Conservation (phyloP, 2,329 filamentous ascomycete species). For the Arachnomyces sp. region DNA sequence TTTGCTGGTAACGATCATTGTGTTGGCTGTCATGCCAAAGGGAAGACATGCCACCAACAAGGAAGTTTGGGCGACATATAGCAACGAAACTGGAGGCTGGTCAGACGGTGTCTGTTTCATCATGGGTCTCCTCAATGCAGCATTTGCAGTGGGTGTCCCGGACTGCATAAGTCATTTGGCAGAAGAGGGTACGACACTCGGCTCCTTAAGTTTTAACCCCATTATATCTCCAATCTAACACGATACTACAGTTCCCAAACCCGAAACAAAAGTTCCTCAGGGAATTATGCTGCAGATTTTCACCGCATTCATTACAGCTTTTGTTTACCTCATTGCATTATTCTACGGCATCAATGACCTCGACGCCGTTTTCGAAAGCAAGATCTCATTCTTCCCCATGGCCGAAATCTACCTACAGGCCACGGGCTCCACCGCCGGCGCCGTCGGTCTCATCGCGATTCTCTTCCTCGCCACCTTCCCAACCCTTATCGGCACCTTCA, state of each 20-base stretch:
- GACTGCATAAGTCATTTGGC: slow-evolving; percentile 57
- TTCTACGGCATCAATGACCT: slow-evolving; percentile 56
- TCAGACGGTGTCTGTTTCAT: slow-evolving; percentile 41
- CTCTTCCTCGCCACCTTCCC: slow-evolving; percentile 47
- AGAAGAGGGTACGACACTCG: slow-evolving; percentile 40
- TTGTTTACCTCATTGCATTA: slow-evolving; percentile 45
- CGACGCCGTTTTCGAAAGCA: slow-evolving; percentile 45
- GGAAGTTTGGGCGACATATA: slow-evolving; percentile 22
- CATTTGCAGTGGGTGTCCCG: slow-evolving; percentile 58
- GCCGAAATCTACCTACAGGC: slow-evolving; percentile 59
- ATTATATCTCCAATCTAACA: not conserved
- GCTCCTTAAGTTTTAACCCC: not conserved
- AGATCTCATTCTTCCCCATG: slow-evolving; percentile 48
- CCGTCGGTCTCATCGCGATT: slow-evolving; percentile 47
- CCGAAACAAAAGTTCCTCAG: slow-evolving; percentile 34
- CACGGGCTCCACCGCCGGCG: slow-evolving; percentile 44
- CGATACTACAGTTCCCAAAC: not conserved
- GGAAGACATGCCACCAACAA: slow-evolving; percentile 17
- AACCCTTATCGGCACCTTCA: slow-evolving; percentile 47
- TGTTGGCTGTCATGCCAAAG: slow-evolving; percentile 43
- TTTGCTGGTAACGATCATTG: slow-evolving; percentile 41
- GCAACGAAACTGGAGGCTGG: slow-evolving; percentile 25
- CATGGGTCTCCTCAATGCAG: slow-evolving; percentile 56
- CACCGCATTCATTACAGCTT: slow-evolving; percentile 35
- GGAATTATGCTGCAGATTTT: slow-evolving; percentile 40